Base-by-base conservation (phyloP, 495 filamentous ascomycete genomes). In the Sphaerosporella brunnea region DNA sequence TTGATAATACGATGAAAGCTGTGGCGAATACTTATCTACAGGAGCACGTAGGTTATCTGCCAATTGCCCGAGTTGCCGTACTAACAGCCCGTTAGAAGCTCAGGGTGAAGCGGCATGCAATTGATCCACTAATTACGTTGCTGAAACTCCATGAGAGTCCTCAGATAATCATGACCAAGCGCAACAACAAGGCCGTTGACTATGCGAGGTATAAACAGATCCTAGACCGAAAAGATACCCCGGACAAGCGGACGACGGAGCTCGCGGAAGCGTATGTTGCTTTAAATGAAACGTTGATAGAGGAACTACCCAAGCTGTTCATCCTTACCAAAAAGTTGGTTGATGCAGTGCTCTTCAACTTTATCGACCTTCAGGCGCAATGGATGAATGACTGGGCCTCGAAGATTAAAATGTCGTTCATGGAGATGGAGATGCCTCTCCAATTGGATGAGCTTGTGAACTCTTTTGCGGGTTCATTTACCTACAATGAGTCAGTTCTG, bases 281-380 rank as follows among this genome's bases (percentile, higher is more conserved):
- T 5, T 68, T 96, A 43, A 96, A 95, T 53, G 82, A 94, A 25
- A 80, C 85, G 0, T 67, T 96, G 48, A 95, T 93, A 62, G 78
- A 87, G 35, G 88, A 96, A 55, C 69, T 99, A 21, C 90, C 90
- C 9, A 82, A 78, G 56, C 74, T 99, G 10, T 94, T 84, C 50
- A 63, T 64, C 9, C 62, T 86, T 40, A 93, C 86, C 0, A 79
- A 77, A 43, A 80, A 77, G 54, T 64, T 94, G 38, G 80, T 85
- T 51, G 79, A 85, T 52, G 77, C 78, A 0, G 85, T 82, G 50
- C 65, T 94, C 25, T 73, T 71, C 47, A 83, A 81, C 56, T 84
- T 95, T 54, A 73, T 94, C 44, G 69, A 79, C 48, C 75, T 93
- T 32, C 86, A 95, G 51, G 66, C 72, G 2, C 64, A 77, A 15